A percentile compares a stretch with the other conserved stretches of the same genome.
These are phyloP conservation scores for Fusarium newnesense DNA, from an alignment of 2,329 filamentous ascomycete genomes.

Conservation along the genomic window DNA sequence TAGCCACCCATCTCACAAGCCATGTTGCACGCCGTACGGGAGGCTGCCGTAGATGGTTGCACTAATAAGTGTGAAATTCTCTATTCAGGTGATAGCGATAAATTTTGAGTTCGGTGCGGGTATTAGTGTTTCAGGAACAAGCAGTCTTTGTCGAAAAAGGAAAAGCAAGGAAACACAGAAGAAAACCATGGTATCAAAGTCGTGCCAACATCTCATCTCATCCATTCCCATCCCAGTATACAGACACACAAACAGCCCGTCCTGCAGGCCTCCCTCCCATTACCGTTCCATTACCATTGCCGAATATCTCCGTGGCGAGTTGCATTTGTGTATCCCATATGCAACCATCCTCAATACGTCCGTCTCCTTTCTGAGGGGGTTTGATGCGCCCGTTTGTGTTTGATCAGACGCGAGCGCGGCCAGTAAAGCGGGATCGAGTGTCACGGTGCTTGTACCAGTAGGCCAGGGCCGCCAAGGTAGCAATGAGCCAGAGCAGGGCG, in stretches of 20 bases:
- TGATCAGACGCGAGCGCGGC: conserved; percentile 63
- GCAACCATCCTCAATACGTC: background rate
- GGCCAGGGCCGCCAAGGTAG: conserved; percentile 62
- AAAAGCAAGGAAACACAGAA: background rate
- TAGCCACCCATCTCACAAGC: background rate
- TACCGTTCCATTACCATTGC: background rate
- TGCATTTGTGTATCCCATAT: conserved; percentile 5
- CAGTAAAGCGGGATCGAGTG: conserved; percentile 65
- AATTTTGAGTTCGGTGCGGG: conserved; percentile 19
- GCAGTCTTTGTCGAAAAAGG: conserved; percentile 1
- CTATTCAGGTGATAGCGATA: conserved; percentile 9
- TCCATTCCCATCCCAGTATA: background rate
- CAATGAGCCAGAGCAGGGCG: conserved; percentile 79
- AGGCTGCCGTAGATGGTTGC: conserved; percentile 21
- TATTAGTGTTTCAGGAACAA: conserved; percentile 21
- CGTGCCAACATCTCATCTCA: background rate
- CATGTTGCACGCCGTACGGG: conserved; percentile 13
- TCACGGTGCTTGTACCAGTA: conserved; percentile 70
- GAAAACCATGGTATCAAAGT: conserved; percentile 14
- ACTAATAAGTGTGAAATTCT: conserved; percentile 12
- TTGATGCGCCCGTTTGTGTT: background rate
- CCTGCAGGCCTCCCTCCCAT: conserved; percentile 21
- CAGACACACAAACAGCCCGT: conserved; percentile 13
- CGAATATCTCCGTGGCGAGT: conserved; percentile 4
- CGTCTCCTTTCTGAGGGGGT: background rate